Percentiles rank a stretch among this genome's conserved stretches.
These are phyloP conservation scores for Vachellia pachyceras DNA, from an alignment of 306 rosid genomes.

Conservation along the genomic window DNA sequence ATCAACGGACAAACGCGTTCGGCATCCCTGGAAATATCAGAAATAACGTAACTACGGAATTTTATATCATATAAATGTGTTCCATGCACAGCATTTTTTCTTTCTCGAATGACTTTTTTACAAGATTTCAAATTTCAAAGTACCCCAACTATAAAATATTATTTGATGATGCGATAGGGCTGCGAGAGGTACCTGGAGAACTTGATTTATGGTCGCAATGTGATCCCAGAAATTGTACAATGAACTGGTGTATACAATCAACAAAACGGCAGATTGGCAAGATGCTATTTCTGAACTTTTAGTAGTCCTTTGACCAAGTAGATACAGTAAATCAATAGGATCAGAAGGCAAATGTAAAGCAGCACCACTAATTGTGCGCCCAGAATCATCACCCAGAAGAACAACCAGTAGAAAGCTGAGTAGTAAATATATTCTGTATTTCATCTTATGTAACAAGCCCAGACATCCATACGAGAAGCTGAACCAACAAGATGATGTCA, in stretches of 20 bases:
- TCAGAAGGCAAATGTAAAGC: conserved; percentile 71
- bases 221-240: conserved; percentile 82
- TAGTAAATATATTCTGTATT: conserved; percentile 72
- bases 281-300: conserved; percentile 59
- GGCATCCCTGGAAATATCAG: conserved; percentile 66
- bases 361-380: conserved; percentile 73
- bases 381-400: conserved; percentile 72
- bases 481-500: conserved; percentile 80
- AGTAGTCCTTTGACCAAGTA: conserved; percentile 77
- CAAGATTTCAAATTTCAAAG: neutral
- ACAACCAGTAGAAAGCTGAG: conserved; percentile 77
- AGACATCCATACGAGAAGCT: conserved; percentile 86
- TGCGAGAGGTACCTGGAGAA: conserved; percentile 62
- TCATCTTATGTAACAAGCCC: conserved; percentile 80
- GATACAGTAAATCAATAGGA: conserved; percentile 79
- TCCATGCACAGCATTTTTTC: neutral
- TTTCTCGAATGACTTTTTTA: neutral
- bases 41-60: conserved; percentile 31
- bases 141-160: neutral
- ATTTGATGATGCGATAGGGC: conserved; percentile 4
- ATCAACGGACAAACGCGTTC: conserved; percentile 55
- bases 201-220: conserved; percentile 55
- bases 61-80: conserved; percentile 6
- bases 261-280: conserved; percentile 81
- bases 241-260: conserved; percentile 71